Conservation (phyloP, 1,284 basidiomycete genomes). For the Cryptococcus deneoformans region DNA sequence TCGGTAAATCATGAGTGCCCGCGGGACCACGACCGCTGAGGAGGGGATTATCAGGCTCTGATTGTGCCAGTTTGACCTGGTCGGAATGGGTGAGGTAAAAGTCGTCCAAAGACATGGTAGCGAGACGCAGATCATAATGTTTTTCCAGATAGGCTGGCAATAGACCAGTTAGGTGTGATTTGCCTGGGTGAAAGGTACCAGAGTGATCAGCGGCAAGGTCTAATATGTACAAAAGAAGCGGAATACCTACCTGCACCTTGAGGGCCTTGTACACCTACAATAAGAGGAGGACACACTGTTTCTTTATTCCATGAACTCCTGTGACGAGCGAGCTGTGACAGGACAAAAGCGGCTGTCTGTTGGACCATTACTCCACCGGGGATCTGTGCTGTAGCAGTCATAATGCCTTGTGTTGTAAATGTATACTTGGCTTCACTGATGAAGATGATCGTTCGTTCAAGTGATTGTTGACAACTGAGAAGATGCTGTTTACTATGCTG, state of each 20-base stretch:
- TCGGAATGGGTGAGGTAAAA: slow-evolving; percentile 34
- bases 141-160: slow-evolving; percentile 21
- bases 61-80: slow-evolving; percentile 18
- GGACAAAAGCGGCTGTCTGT: background rate
- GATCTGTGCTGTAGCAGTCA: too few species aligned
- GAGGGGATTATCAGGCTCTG: slow-evolving; percentile 27
- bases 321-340: background rate
- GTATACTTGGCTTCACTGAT: too few species aligned
- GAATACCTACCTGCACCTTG: slow-evolving; percentile 24
- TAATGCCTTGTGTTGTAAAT: too few species aligned
- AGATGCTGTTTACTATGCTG: too few species aligned
- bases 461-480: too few species aligned
- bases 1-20: slow-evolving; percentile 37
- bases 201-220: background rate
- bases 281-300: slow-evolving; percentile 11
- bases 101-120: slow-evolving; percentile 37
- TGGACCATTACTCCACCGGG: background rate
- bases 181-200: slow-evolving; percentile 12
- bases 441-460: too few species aligned
- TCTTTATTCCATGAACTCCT: background rate
- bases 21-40: slow-evolving; percentile 41
- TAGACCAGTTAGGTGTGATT: slow-evolving; percentile 33
- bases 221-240: background rate
- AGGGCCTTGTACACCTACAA: slow-evolving; percentile 31
- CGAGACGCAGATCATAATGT: slow-evolving; percentile 16